Conservation (phyloP, 192 early-diverging fungal genomes). For the Piromyces finnis region DNA sequence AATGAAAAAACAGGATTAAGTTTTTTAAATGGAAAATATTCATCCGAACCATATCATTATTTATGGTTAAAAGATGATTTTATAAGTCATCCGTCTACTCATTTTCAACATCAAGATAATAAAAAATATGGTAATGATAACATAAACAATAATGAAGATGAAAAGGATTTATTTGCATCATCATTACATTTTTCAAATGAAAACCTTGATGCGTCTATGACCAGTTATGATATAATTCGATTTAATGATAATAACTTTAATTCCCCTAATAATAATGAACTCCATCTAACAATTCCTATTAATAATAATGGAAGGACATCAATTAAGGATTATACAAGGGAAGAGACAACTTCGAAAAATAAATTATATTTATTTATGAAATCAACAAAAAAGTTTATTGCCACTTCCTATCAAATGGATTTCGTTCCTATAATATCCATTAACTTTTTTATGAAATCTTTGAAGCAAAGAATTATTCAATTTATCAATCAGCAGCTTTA, state of each 20-base stretch:
- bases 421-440: no score
- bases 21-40: background rate
- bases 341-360: no score
- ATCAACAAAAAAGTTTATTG: no score
- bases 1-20: background rate
- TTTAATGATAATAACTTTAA: background rate
- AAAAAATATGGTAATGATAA: background rate
- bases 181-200: background rate
- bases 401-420: no score
- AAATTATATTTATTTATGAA: no score
- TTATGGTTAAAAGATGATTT: background rate
- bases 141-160: background rate
- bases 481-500: background rate
- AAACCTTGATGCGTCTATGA: background rate
- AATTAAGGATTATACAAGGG: no score
- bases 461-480: background rate
- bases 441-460: no score
- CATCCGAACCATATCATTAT: background rate
- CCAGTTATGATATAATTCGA: background rate
- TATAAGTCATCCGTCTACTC: background rate
- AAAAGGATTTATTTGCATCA: background rate
- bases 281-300: background rate
- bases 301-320: no score
- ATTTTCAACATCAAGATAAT: background rate
- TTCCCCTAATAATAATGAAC: background rate